Evolutionary conservation across 1,284 basidiomycete genomes (phyloP), one percentile per base, ranked within the genome.

Genomic region (Trametes pubescens): DNA sequence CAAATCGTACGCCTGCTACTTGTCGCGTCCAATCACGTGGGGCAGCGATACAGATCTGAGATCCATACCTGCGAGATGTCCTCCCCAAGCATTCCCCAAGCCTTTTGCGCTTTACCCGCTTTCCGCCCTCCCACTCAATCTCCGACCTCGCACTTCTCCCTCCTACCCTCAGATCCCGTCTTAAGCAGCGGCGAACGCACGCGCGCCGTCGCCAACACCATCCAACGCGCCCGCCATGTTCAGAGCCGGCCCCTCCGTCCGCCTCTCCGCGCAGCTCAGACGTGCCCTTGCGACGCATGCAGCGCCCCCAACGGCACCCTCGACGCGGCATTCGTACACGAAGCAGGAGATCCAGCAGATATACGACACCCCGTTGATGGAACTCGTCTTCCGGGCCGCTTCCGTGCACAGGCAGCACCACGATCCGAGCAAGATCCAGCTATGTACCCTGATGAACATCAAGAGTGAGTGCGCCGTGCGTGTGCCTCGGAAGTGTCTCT

Each of bases 391-490:
- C 77, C 86, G 88, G 58, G 90, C 95, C 49, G 92, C 94, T 49
- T 78, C 85, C 2, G 87, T 97, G 24, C 97, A 99, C 79, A 84
- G 96, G 69, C 82, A 90, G 74, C 83, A 94, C 76, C 95, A 98
- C 71, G 93, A 97, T 77, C 89, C 95, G 38, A 86, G 80, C 70
- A 93, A 97, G 79, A 89, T 99, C 38, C 97, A 99, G 81, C 86
- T 99, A 26, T 99, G 96, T 76, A 99, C 97, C 2, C 85, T 99
- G 35, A 96, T 99, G 93, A 99, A 99, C 77, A 99, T 99, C 80
- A 99, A 99, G 81, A 96, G 94, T 95, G 76, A 69, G 92, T 84
- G 37, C n/a, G 49, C 11, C 52, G 43, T 60, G n/a, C 21, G 37
- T 21, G 16, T 51, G 8, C 43, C 32, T 51, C 24, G 38, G 38